Base-by-base conservation (phyloP, 1,284 basidiomycete genomes). In the Melampsora larici-populina region DNA sequence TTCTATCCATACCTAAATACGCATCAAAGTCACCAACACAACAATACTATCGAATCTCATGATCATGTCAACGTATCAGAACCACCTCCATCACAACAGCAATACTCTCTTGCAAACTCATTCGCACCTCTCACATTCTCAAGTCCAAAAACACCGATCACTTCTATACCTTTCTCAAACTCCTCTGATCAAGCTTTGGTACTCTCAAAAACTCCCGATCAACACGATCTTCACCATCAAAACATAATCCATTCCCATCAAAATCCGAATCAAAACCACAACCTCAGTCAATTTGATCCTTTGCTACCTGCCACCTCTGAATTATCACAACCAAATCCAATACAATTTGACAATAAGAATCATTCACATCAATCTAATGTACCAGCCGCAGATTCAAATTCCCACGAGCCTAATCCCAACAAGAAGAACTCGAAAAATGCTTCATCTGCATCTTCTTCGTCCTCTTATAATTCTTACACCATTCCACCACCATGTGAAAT, bases 71-170 rank as follows among this genome's bases (percentile, higher is more conserved):
- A 36, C 36, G 9, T 36, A 36, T 36, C 36, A 3, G 36, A 36
- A 36, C 36, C 36, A 36, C 36, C 51, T 55, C 51, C 17, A 15
- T 5, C 51, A 4, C 17, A 55, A 55, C 51, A 55, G 24, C 51
- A 18, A 55, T 55, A 18, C 6, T 55, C 24, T 24, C 17, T 55
- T 3, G 4, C 51, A 55, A 76, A 76, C 36, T 62, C 40, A 4
- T 75, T 75, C 17, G 72, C 65, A 26, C 64, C 67, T 48, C 24
- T 33, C 21, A 31, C 66, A 33, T 66, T 66, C 31, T 29, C 74
- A 24, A 15, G 3, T 40, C 46, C 66, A 29, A 2, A 33, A 46
- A 29, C 31, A 36, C 58, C 13, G 21, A 60, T 51, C 29, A 24
- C 73, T 40, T 9, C 74, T 43, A 63, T 76, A 36, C 51, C 51